phyloP scores from a whole-genome alignment of 176 grass and related monocot genomes.

The Ensete glaucum region DNA sequence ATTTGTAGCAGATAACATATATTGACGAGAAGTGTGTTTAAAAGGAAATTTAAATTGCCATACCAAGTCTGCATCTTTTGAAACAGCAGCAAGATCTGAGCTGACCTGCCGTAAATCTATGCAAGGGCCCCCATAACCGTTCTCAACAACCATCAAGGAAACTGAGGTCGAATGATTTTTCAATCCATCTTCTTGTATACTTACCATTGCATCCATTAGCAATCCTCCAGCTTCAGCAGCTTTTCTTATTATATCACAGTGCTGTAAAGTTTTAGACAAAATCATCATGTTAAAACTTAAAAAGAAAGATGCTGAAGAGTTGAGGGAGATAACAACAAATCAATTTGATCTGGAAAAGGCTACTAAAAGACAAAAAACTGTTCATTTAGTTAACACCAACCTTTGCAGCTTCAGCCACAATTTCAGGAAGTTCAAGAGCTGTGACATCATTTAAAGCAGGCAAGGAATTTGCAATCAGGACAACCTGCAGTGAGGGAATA shows the following conservation, averaged over 20 bases:
- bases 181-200: slow-evolving; percentile 66
- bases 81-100: slow-evolving; percentile 76
- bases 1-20: slow-evolving; percentile 2
- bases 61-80: slow-evolving; percentile 92
- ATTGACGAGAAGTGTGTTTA: not conserved
- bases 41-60: slow-evolving; percentile 7
- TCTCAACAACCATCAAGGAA: slow-evolving; percentile 88
- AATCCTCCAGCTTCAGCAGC: slow-evolving; percentile 90
- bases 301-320: not conserved
- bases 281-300: not conserved
- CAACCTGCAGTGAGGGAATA: slow-evolving; percentile 44
- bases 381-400: slow-evolving; percentile 25
- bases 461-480: slow-evolving; percentile 90
- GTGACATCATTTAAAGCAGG: slow-evolving; percentile 93
- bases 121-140: slow-evolving; percentile 81
- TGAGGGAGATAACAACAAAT: not conserved
- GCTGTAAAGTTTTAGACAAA: slow-evolving; percentile 31
- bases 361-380: not conserved
- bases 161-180: slow-evolving; percentile 50
- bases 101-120: slow-evolving; percentile 96
- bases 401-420: slow-evolving; percentile 97
- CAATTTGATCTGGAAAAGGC: not conserved
- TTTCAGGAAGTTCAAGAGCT: slow-evolving; percentile 85
- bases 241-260: slow-evolving; percentile 78
- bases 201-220: slow-evolving; percentile 85